These are phyloP conservation scores for Leccinum olivaceopallidum DNA, from an alignment of 768 basidiomycete genomes.

Conservation along the genomic window DNA sequence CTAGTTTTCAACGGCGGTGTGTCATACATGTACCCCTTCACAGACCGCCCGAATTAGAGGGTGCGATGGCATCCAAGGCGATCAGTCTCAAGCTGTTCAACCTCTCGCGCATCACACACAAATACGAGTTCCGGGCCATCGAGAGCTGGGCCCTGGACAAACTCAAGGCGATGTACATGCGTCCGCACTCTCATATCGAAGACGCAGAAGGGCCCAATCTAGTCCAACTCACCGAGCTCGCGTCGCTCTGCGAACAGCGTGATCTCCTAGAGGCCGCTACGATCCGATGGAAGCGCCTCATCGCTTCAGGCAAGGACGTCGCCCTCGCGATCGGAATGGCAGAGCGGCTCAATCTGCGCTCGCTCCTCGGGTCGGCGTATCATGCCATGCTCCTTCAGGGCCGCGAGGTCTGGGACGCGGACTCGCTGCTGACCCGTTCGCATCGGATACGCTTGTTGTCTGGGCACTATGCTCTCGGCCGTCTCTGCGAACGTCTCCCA, in stretches of 20 bases:
- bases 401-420: constrained; percentile 47
- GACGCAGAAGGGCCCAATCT: constrained; percentile 40
- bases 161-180: constrained; percentile 40
- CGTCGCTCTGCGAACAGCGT: constrained; percentile 48
- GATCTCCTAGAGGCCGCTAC: constrained; percentile 44
- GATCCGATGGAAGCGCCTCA: constrained; percentile 47
- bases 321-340: constrained; percentile 46
- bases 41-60: constrained; percentile 49
- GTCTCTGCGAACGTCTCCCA: constrained; percentile 46
- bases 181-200: constrained; percentile 32
- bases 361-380: constrained; percentile 51
- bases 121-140: constrained; percentile 47
- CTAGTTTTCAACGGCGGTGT: constrained; percentile 1
- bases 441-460: constrained; percentile 54
- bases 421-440: constrained; percentile 44
- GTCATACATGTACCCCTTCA: neutral
- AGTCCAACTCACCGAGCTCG: constrained; percentile 51
- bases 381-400: constrained; percentile 54
- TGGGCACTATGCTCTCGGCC: constrained; percentile 50
- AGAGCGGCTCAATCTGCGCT: constrained; percentile 47
- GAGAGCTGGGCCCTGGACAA: constrained; percentile 46
- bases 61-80: constrained; percentile 41
- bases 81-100: constrained; percentile 47
- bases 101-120: constrained; percentile 49
- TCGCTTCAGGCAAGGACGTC: constrained; percentile 46